Evolutionary conservation across 495 filamentous ascomycete genomes (phyloP).

Genomic region (Rostrohypoxylon terebratum): DNA sequence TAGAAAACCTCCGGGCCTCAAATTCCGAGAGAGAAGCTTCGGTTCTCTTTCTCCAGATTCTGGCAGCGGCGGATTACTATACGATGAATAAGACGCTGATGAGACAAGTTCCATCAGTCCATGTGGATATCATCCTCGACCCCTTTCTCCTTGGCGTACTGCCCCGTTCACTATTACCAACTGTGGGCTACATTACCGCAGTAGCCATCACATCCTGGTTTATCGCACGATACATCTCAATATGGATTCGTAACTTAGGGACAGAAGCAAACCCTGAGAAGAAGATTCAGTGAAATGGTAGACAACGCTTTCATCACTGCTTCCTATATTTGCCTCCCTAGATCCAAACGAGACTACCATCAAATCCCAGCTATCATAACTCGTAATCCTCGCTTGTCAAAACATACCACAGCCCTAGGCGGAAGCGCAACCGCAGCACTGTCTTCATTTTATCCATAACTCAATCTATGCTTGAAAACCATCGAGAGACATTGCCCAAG

Average conservation of each 20-base stretch:
- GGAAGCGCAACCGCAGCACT: conserved; percentile 8
- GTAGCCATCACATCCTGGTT: conserved; percentile 67
- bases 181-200: conserved; percentile 67
- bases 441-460: conserved; percentile 18
- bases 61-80: conserved; percentile 85
- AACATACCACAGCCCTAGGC: not conserved
- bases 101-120: conserved; percentile 76
- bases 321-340: conserved; percentile 45
- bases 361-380: conserved; percentile 40
- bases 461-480: conserved; percentile 19
- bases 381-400: conserved; percentile 32
- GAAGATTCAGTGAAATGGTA: conserved; percentile 53
- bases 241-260: conserved; percentile 50
- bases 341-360: conserved; percentile 42
- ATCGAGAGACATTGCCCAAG: conserved; percentile 17
- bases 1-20: not conserved
- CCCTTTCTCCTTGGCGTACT: conserved; percentile 80
- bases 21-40: conserved; percentile 58
- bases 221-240: conserved; percentile 52
- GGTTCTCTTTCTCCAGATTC: conserved; percentile 80
- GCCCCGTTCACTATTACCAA: conserved; percentile 76
- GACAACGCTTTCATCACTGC: conserved; percentile 23
- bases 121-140: conserved; percentile 90
- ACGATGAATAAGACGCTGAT: conserved; percentile 79
- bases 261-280: conserved; percentile 36